Base-by-base conservation (phyloP, 2,329 filamentous ascomycete genomes). In the Alternaria postmessia region DNA sequence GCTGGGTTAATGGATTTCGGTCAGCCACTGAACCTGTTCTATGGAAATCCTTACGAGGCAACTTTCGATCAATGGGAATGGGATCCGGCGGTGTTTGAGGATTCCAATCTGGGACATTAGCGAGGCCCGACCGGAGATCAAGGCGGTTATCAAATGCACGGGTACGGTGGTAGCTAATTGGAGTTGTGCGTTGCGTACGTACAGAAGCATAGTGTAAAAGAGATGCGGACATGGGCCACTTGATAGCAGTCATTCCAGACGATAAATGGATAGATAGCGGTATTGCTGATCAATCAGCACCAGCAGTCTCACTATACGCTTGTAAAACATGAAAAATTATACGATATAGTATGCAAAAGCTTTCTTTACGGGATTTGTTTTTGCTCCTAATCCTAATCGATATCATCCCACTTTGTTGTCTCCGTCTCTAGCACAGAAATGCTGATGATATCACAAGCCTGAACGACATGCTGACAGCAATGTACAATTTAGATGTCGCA, bases 401-500 rank as follows among this genome's bases (percentile, higher is more conserved):
- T 26, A 20, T 24, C 4, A 12, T 24, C 8, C 16, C 1, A 26
- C 5, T 8, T 38, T 24, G 20, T 11, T 26, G 30, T 38, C 24
- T 36, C 12, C 11, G 1, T 7, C 8, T 5, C 9, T 24, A 24
- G 46, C 30, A 24, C 18, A 36, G 20, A 14, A 5, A 12, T 38
- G 46, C 1, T 36, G 18, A 12, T 9, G 14, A 36, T 24, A n/a
- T 11, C 12, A 12, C 4, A 24, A 6, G 28, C 30, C 14, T 5
- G 14, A n/a, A 36, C 7, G 7, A 24, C 30, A 12, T 24, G 9
- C 2, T 36, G 0, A 20, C 11, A 36, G 30, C 4, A 18, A 5
- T 24, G 12, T 12, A n/a, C 12, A 16, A 4, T 9, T 54, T 36
- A 70, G 3, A 71, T 56, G 16, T 71, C 67, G 51, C 70, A 75